Evolutionary conservation across 345 rosid genomes (phyloP).

Genomic region (Brassica cretica): DNA sequence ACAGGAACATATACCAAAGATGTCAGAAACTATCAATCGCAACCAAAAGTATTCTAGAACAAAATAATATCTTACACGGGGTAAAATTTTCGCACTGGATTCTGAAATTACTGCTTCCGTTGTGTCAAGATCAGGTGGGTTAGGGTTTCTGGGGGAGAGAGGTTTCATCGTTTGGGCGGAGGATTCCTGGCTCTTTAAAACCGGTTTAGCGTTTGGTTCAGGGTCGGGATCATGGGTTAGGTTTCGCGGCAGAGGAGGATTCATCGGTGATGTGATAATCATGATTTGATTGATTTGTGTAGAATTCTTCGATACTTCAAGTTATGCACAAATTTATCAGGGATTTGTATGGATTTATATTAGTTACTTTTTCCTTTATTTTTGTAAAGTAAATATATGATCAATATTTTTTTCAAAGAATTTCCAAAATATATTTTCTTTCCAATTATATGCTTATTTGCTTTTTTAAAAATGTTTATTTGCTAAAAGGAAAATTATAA

Average conservation of each 20-base stretch:
- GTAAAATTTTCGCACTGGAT: neutral
- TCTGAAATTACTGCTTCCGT: conserved; percentile 8
- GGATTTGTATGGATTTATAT: too few species aligned
- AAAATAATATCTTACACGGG: conserved; percentile 8
- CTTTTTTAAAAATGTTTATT: too few species aligned
- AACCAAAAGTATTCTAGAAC: neutral
- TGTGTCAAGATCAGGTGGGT: conserved; percentile 14
- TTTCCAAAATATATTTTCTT: too few species aligned
- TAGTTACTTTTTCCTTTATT: too few species aligned
- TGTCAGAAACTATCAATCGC: neutral
- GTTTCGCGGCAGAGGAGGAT: conserved; percentile 58
- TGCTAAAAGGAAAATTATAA: too few species aligned
- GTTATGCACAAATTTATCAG: too few species aligned
- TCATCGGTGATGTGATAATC: conserved; percentile 45
- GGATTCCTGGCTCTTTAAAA: conserved; percentile 21
- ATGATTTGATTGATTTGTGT: neutral
- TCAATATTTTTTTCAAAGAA: too few species aligned
- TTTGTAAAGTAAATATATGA: too few species aligned
- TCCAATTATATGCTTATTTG: too few species aligned
- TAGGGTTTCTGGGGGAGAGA: conserved; percentile 45
- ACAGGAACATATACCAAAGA: too few species aligned
- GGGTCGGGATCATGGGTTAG: conserved; percentile 28
- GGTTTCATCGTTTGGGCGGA: conserved; percentile 30
- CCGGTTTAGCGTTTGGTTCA: neutral
- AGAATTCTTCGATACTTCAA: too few species aligned